Evolutionary conservation across 1,139 yeast genomes (phyloP), one percentile per base, ranked within the genome.

Genomic region (Yarrowia galli): DNA sequence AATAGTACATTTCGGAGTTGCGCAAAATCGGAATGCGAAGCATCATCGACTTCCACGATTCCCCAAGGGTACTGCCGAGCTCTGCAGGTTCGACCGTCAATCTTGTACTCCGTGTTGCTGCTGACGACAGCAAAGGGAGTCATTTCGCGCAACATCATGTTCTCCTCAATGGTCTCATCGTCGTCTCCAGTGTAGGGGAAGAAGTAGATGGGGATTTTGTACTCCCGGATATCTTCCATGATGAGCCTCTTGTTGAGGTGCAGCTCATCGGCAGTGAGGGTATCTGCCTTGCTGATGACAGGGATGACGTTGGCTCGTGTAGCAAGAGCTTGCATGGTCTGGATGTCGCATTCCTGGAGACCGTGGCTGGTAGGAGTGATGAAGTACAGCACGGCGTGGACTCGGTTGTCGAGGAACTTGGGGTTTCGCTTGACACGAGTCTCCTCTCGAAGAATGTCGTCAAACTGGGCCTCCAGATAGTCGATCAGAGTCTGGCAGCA

Each of bases 1-100:
- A 95, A 85, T 65, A 95, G 79, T 2, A 95, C 93, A 68, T 92
- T 88, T 75, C 93, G 88, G 74, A 95, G 82, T 28, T 89, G 84
- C n/a, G 89, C 84, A 77, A 95, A 92, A 77, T 95, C 98, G 68
- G 96, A 88, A 73, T 88, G 85, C 68, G 85, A 85, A 23, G 96
- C 88, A 76, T 95, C 96, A 74, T 91, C 93, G 65, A 93, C 91
- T 64, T 69, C 65, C 12, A 72, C 74, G 68, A 87, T 79, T 0
- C 98, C 98, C 98, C 99, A 95, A 22, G 98, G 97, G 76, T 93
- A 95, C 77, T 87, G 85, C 77, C 99, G 86, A 9, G 92, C 97
- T 71, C 93, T 86, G 58, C 89, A 84, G 15, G 46, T 51, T n/a
- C 68, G 67, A 8, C 60, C 72, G 32, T 71, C 74, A 18, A 69